A percentile compares a stretch with the other conserved stretches of the same genome.
phyloP scores from a whole-genome alignment of 108 stramenopile species.

The Cafeteria roenbergensis region DNA sequence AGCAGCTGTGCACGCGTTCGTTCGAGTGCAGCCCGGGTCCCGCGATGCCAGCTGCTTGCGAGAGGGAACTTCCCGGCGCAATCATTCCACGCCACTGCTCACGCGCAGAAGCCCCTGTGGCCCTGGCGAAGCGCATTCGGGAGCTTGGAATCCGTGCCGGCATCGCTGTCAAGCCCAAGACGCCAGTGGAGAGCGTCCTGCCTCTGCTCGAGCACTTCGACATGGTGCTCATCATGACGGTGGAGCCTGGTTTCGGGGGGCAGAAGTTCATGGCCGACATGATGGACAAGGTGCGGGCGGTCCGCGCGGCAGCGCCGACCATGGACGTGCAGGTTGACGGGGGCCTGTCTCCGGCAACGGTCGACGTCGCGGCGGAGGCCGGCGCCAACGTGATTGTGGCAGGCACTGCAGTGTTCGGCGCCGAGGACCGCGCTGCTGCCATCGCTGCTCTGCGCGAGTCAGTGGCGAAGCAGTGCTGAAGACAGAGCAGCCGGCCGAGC shows the following conservation, averaged over 20 bases:
- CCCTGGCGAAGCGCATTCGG: slow-evolving; percentile 51
- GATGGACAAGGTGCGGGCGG: slow-evolving; percentile 64
- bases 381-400: slow-evolving; percentile 79
- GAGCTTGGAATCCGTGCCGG: slow-evolving; percentile 63
- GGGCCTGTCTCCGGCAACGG: slow-evolving; percentile 60
- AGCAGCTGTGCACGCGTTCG: too few species aligned
- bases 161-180: slow-evolving; percentile 65
- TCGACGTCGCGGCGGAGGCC: slow-evolving; percentile 62
- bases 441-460: slow-evolving; percentile 40
- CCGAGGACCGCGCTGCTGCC: slow-evolving; percentile 39
- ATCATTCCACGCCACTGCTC: too few species aligned
- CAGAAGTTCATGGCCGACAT: slow-evolving; percentile 66
- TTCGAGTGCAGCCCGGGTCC: too few species aligned
- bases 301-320: slow-evolving; percentile 52
- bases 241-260: slow-evolving; percentile 74
- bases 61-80: too few species aligned
- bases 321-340: slow-evolving; percentile 77
- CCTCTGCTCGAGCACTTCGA: slow-evolving; percentile 54
- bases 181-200: slow-evolving; percentile 52
- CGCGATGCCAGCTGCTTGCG: too few species aligned
- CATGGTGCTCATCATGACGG: slow-evolving; percentile 73
- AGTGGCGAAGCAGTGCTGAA: slow-evolving; percentile 45
- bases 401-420: slow-evolving; percentile 58
- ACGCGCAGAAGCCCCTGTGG: slow-evolving; percentile 30
- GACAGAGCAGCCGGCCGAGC: too few species aligned